Evolutionary conservation across 371 early-diverging fungal species (phyloP).

Genomic region (Rhizopus microsporus): DNA sequence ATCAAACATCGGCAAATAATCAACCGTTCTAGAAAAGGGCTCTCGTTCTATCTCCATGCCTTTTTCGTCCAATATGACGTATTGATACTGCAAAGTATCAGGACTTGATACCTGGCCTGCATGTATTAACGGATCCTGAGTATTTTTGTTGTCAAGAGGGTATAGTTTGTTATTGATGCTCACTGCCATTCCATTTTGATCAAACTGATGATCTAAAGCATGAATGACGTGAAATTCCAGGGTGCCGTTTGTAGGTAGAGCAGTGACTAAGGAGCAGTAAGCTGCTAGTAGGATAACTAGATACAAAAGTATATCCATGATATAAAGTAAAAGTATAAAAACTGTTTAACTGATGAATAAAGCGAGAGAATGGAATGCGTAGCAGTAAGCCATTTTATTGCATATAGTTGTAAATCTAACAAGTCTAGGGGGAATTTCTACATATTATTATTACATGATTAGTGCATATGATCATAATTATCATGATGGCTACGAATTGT

Average conservation of each 20-base stretch:
- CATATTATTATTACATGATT: too few species aligned
- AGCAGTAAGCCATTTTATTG: too few species aligned
- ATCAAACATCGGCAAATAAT: constrained; percentile 14
- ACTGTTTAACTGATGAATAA: background rate
- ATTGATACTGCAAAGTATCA: constrained; percentile 22
- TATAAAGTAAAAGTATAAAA: background rate
- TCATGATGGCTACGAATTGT: background rate
- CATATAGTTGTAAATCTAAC: too few species aligned
- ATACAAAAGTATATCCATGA: constrained; percentile 6
- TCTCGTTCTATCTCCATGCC: constrained; percentile 22
- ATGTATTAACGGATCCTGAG: constrained; percentile 23
- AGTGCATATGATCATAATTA: background rate
- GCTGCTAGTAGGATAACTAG: too few species aligned
- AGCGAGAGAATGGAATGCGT: background rate
- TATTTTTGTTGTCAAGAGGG: constrained; percentile 10
- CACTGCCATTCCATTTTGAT: constrained; percentile 17
- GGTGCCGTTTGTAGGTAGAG: too few species aligned
- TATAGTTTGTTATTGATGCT: constrained; percentile 16
- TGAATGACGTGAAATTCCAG: too few species aligned
- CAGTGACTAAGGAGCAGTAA: too few species aligned
- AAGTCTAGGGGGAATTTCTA: too few species aligned
- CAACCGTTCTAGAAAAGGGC: constrained; percentile 18
- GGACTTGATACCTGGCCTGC: constrained; percentile 15
- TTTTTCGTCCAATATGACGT: constrained; percentile 18
- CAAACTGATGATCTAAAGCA: too few species aligned